Conservation (phyloP, 768 basidiomycete genomes). For the Amanita muscaria region DNA sequence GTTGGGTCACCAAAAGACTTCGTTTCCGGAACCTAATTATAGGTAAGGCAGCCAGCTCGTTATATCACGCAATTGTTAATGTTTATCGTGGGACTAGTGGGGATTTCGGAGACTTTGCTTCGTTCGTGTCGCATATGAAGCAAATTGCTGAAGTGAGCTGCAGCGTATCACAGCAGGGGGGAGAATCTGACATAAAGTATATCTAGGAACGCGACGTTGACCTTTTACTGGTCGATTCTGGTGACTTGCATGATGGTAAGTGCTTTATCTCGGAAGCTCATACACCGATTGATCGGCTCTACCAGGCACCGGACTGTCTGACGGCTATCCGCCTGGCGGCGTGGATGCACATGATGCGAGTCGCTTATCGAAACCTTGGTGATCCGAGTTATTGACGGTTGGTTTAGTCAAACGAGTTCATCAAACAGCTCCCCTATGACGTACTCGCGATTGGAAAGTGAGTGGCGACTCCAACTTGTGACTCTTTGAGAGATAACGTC, state of each 20-base stretch:
- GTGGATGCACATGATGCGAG: conserved; percentile 65
- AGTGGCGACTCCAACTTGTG: conserved; percentile 16
- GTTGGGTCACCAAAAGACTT: conserved; percentile 71
- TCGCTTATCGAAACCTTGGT: not conserved
- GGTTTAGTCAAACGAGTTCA: conserved; percentile 61
- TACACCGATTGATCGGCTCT: not conserved
- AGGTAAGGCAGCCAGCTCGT: conserved; percentile 24
- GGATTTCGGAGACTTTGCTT: conserved; percentile 63
- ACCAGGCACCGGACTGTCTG: conserved; percentile 67
- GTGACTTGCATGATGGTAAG: conserved; percentile 62
- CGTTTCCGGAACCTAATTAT: conserved; percentile 71
- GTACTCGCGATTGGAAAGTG: conserved; percentile 80
- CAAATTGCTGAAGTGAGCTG: conserved; percentile 45
- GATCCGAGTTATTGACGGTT: not conserved
- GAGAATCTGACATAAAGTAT: not conserved
- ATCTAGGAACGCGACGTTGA: conserved; percentile 63
- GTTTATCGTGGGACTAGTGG: conserved; percentile 19
- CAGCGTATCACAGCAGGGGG: not conserved
- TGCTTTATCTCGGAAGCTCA: not conserved
- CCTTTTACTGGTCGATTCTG: conserved; percentile 73
- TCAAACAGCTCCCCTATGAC: conserved; percentile 74
- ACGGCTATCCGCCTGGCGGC: conserved; percentile 62
- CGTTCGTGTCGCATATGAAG: conserved; percentile 80
- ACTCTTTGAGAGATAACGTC: not conserved
- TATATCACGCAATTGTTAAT: not conserved